Evolutionary conservation across 2,329 filamentous ascomycete genomes (phyloP).

Genomic region (Clarireedia monteithiana): DNA sequence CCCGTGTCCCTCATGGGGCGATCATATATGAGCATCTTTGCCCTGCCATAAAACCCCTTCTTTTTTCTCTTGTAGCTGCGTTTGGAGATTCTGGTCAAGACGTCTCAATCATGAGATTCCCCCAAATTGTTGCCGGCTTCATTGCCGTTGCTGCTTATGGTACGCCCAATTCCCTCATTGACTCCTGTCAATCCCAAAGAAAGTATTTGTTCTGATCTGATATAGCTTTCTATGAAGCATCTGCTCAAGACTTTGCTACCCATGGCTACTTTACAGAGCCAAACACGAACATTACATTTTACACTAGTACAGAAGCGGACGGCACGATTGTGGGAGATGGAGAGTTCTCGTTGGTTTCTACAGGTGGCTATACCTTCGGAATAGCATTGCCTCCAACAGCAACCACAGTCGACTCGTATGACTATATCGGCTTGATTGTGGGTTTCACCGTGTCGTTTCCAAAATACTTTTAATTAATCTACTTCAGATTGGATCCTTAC

Average conservation of each 20-base stretch:
- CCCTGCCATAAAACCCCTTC: background rate
- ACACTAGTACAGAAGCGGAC: constrained; percentile 38
- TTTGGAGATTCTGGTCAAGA: constrained; percentile 7
- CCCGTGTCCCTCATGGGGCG: background rate
- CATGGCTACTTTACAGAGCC: constrained; percentile 35
- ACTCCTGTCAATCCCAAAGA: background rate
- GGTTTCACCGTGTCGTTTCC: constrained; percentile 13
- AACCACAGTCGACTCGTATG: constrained; percentile 38
- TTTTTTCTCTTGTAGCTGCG: background rate
- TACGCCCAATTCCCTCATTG: constrained; percentile 6
- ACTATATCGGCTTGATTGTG: constrained; percentile 54
- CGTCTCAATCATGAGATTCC: constrained; percentile 21
- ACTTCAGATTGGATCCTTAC: constrained; percentile 35
- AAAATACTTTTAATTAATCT: background rate
- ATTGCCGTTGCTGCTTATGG: constrained; percentile 19
- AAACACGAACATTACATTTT: constrained; percentile 45
- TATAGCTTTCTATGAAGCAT: constrained; percentile 17
- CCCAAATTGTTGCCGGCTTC: constrained; percentile 17
- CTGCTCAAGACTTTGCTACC: constrained; percentile 26
- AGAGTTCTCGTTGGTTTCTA: constrained; percentile 21
- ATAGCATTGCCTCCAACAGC: constrained; percentile 45
- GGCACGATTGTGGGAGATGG: constrained; percentile 30
- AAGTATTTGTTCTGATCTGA: constrained; percentile 3
- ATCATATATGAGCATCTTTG: background rate
- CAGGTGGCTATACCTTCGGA: constrained; percentile 44